Percentiles rank a stretch among this genome's conserved stretches.
Conservation (phyloP, 108 stramenopile species). For the Aurantiochytrium sp. region DNA sequence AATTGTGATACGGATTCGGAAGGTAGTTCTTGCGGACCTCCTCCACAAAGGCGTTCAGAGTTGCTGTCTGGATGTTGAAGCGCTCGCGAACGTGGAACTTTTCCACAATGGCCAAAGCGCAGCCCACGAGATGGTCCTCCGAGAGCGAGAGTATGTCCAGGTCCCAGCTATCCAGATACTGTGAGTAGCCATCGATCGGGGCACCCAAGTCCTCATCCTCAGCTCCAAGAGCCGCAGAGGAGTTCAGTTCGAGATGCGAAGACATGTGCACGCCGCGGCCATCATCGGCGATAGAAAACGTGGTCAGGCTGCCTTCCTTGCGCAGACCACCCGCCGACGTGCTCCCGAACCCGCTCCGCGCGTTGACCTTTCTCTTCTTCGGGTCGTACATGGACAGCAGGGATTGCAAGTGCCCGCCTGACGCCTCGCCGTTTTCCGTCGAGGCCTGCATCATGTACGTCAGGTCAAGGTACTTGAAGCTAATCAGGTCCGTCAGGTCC, state of each 20-base stretch:
- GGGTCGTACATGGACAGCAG: slow-evolving; percentile 8
- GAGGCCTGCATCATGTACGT: neutral
- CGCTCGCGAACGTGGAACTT: neutral
- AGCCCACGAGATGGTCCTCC: neutral
- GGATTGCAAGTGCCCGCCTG: neutral
- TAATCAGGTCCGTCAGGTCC: neutral
- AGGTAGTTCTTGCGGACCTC: slow-evolving; percentile 3
- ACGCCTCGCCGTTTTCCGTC: neutral
- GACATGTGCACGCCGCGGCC: neutral
- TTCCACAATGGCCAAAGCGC: neutral
- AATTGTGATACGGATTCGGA: slow-evolving; percentile 11
- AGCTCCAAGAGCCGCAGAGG: neutral
- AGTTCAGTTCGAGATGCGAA: neutral
- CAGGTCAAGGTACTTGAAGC: neutral
- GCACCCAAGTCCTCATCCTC: neutral
- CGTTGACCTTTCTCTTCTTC: neutral
- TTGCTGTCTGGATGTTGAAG: neutral
- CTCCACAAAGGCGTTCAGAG: neutral
- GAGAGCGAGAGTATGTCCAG: neutral
- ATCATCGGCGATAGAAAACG: neutral
- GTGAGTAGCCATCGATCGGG: neutral
- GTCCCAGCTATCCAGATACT: neutral
- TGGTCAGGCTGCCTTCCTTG: neutral
- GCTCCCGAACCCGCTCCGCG: neutral
- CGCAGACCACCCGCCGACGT: neutral